Base-by-base conservation (phyloP, 2,329 filamentous ascomycete species). In the Periconia sp. region DNA sequence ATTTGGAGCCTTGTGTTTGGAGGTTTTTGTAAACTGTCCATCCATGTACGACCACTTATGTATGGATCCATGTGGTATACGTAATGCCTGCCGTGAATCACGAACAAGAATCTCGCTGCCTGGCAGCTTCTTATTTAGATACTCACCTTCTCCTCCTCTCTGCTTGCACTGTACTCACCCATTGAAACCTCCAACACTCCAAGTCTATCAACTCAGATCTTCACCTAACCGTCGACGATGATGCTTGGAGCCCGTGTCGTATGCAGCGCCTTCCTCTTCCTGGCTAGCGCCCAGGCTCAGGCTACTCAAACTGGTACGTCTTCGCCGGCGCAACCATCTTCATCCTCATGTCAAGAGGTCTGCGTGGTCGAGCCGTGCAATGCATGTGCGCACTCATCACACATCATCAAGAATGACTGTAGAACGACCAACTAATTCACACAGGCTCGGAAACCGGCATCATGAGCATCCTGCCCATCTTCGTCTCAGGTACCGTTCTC, bases 221-320 rank as follows among this genome's bases (percentile, higher is more conserved):
- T 23, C 41, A 17, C 44, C 27, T 50, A 17, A 33, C 31, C 47
- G 46, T n/a, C 53, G 45, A 51, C 37, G 51, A 64, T 40, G 53
- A 71, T 72, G 68, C 53, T 59, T 49, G 58, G 59, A 6, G 33
- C 33, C 11, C 33, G 33, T 37, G 11, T 37, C 33, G 11, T 37
- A 11, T 37, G 15, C 42, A 49, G 62, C 50, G 60, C 63, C 50
- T 50, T 67, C 47, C 55, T 70, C 50, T 49, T 72, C 56, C 55
- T 69, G 56, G 69, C 64, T 60, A 62, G 60, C 55, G 62, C 50
- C 44, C 59, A 43, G 14, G 65, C 61, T 5, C 66, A 67, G 46
- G 51, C 52, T 3, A 27, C 62, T 62, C 66, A 56, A 68, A 66
- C 8, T 67, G 70, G 41, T 66, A 70, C 51, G 70, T 67, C 9